A percentile compares a stretch with the other conserved stretches of the same genome.
Evolutionary conservation across 768 basidiomycete species (phyloP).

Genomic region (Psilocybe azurescens): DNA sequence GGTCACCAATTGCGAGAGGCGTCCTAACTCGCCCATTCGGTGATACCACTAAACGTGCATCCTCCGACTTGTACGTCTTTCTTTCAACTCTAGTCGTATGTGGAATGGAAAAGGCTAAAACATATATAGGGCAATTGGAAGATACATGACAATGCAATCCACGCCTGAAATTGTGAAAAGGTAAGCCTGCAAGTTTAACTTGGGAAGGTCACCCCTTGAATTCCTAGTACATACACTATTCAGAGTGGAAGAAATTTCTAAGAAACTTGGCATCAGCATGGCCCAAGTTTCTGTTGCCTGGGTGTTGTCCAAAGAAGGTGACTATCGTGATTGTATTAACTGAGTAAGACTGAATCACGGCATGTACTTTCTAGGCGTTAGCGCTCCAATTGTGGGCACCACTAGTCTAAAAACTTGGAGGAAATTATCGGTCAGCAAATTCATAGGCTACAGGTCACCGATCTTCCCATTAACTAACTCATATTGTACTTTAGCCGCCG

Average conservation of each 20-base stretch:
- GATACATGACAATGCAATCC: conserved; percentile 28
- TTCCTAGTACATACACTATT: background rate
- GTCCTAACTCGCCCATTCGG: conserved; percentile 50
- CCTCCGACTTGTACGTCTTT: conserved; percentile 39
- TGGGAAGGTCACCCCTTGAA: background rate
- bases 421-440: conserved; percentile 53
- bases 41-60: conserved; percentile 44
- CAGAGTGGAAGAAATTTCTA: conserved; percentile 60
- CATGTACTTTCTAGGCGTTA: conserved; percentile 36
- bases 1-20: conserved; percentile 63
- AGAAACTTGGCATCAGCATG: conserved; percentile 57
- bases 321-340: too few species aligned
- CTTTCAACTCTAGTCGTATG: background rate
- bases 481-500: conserved; percentile 19
- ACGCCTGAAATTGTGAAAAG: conserved; percentile 43
- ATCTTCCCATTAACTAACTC: background rate
- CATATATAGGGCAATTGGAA: conserved; percentile 14
- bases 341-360: too few species aligned
- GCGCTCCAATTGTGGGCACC: conserved; percentile 62
- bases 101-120: background rate
- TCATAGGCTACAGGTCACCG: background rate
- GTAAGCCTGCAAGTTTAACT: conserved; percentile 23
- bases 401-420: conserved; percentile 54
- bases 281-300: conserved; percentile 60
- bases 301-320: conserved; percentile 48